A percentile compares a stretch with the other conserved stretches of the same genome.
Evolutionary conservation across 1,284 basidiomycete species (phyloP).

Genomic region (Pyrrhoderma lamaoense): DNA sequence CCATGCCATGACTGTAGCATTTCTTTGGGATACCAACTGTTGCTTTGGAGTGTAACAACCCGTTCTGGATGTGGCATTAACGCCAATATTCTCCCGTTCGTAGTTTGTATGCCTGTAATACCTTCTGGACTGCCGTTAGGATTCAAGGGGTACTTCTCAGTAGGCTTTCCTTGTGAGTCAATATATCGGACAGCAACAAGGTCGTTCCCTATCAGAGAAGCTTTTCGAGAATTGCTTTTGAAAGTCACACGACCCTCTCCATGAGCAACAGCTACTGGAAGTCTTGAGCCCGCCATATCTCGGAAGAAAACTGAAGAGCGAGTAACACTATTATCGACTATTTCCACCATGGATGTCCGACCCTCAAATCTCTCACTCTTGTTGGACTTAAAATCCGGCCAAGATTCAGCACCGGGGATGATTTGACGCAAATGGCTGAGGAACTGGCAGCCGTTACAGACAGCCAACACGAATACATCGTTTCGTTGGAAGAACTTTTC

Average conservation of each 20-base stretch:
- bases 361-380: conserved; percentile 88
- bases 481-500: conserved; percentile 71
- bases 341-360: conserved; percentile 74
- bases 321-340: conserved; percentile 53
- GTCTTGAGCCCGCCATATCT: conserved; percentile 78
- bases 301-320: conserved; percentile 75
- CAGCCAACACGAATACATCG: conserved; percentile 85
- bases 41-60: conserved; percentile 68
- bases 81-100: conserved; percentile 81
- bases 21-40: conserved; percentile 74
- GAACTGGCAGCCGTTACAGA: conserved; percentile 99
- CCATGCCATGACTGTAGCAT: conserved; percentile 56
- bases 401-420: conserved; percentile 78
- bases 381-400: conserved; percentile 93
- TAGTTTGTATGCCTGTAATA: conserved; percentile 84
- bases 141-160: conserved; percentile 84
- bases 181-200: conserved; percentile 74
- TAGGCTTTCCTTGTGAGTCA: conserved; percentile 57
- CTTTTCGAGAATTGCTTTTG: conserved; percentile 32
- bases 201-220: conserved; percentile 39
- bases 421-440: conserved; percentile 82
- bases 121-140: conserved; percentile 90
- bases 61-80: conserved; percentile 97
- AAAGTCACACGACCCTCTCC: conserved; percentile 90
- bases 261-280: conserved; percentile 94